Conservation (phyloP, 176 grass and related monocot genomes). For the Rhynchospora pubera region DNA sequence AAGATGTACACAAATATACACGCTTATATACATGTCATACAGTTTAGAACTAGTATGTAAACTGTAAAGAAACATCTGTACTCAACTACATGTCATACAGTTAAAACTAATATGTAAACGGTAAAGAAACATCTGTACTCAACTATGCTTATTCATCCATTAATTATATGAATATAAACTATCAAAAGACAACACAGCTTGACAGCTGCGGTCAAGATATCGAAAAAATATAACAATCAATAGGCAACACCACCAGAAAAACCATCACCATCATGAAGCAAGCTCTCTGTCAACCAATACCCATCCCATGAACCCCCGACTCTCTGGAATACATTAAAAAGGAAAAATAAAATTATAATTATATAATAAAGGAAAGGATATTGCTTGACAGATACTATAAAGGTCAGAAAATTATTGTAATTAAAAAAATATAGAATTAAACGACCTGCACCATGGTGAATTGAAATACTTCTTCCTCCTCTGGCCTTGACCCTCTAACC, state of each 20-base stretch:
- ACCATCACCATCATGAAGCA: slow-evolving; percentile 58
- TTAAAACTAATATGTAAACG: not conserved
- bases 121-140: slow-evolving; percentile 3
- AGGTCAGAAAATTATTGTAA: not conserved
- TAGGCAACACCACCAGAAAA: slow-evolving; percentile 73
- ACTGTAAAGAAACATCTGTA: slow-evolving; percentile 9
- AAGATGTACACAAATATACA: not conserved
- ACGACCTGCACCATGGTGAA: slow-evolving; percentile 92
- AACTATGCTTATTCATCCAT: not conserved
- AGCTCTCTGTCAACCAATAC: slow-evolving; percentile 90
- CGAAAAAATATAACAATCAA: slow-evolving; percentile 17
- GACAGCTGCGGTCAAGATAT: too few relatives aligned
- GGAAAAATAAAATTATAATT: not conserved
- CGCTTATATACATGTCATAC: not conserved
- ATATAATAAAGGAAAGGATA: not conserved
- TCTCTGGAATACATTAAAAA: slow-evolving; percentile 32
- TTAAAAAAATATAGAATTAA: not conserved
- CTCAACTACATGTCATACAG: not conserved
- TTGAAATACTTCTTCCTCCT: slow-evolving; percentile 84
- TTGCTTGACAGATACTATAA: not conserved
- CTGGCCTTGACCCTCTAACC: slow-evolving; percentile 68
- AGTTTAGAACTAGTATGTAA: not conserved
- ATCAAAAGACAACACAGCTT: slow-evolving; percentile 70
- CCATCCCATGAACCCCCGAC: slow-evolving; percentile 82
- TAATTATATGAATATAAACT: not conserved